These are phyloP conservation scores for Bipolaris gigantea DNA, from an alignment of 2,329 filamentous ascomycete species.

Conservation along the genomic window DNA sequence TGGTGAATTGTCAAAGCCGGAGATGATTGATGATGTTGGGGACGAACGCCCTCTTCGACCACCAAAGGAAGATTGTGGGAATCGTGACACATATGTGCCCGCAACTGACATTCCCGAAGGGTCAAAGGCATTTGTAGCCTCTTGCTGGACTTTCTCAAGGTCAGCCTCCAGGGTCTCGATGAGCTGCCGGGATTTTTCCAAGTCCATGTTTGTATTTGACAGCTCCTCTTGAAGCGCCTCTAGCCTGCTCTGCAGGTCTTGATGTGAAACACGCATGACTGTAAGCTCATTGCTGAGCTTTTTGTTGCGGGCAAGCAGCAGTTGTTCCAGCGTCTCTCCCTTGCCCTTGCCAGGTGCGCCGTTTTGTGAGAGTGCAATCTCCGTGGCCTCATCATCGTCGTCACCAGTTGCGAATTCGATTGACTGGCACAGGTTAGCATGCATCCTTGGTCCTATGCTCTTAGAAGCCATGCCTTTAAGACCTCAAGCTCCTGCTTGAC, in stretches of 20 bases:
- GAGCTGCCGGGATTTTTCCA: constrained; percentile 81
- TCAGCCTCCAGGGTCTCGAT: constrained; percentile 92
- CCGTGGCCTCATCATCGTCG: constrained; percentile 56
- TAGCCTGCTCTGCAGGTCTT: constrained; percentile 81
- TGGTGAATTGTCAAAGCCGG: constrained; percentile 71
- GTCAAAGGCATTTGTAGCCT: constrained; percentile 80
- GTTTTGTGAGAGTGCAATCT: constrained; percentile 47
- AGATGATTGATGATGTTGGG: constrained; percentile 97
- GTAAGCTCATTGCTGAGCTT: constrained; percentile 94
- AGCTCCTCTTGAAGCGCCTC: constrained; percentile 82
- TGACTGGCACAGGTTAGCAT: constrained; percentile 55
- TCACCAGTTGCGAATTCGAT: constrained; percentile 95
- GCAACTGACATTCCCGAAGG: constrained; percentile 86
- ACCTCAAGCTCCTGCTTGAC: constrained; percentile 95
- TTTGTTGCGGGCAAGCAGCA: constrained; percentile 91
- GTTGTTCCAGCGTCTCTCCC: constrained; percentile 84
- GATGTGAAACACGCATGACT: constrained; percentile 87
- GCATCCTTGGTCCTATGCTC: neutral
- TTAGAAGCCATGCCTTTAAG: constrained; percentile 62
- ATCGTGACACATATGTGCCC: constrained; percentile 82
- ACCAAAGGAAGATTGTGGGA: constrained; percentile 64
- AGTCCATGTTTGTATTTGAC: constrained; percentile 77
- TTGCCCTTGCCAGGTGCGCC: constrained; percentile 60
- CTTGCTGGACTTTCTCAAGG: constrained; percentile 81
- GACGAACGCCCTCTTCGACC: constrained; percentile 70